Evolutionary conservation across 306 rosid species (phyloP).

Genomic region (Echinosophora koreensis): DNA sequence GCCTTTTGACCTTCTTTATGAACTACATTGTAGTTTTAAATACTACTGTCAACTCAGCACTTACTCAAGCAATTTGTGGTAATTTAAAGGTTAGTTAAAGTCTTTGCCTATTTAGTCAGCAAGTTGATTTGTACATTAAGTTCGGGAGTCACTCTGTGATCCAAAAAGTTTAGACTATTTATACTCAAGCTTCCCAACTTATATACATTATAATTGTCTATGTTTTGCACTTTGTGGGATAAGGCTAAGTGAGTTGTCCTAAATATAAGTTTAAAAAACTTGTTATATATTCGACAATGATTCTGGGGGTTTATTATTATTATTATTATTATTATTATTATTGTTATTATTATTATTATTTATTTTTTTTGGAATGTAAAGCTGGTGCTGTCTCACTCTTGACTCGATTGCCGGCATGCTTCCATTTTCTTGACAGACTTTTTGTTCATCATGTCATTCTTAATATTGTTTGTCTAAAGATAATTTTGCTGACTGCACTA

Average conservation of each 20-base stretch:
- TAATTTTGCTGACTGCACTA: neutral
- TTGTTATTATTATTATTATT: no score
- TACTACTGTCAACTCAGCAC: slow-evolving; percentile 83
- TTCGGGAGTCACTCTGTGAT: no score
- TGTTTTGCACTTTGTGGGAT: no score
- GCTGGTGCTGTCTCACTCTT: neutral
- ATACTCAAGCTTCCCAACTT: no score
- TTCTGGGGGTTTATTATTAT: neutral
- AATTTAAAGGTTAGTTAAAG: slow-evolving; percentile 52
- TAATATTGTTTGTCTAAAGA: neutral
- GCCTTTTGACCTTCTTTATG: slow-evolving; percentile 74
- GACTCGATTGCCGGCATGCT: neutral
- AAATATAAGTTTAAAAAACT: no score
- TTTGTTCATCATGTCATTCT: neutral
- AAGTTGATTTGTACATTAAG: no score
- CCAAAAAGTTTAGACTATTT: no score
- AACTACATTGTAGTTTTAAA: slow-evolving; percentile 81
- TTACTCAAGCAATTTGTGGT: slow-evolving; percentile 87
- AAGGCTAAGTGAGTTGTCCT: no score
- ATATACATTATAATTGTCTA: no score
- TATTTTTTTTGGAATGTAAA: neutral
- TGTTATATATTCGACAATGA: neutral
- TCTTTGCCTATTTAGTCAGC: neutral
- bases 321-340: no score
- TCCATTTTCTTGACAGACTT: neutral